Percentiles rank a stretch among this genome's conserved stretches.
Evolutionary conservation across 805 yeast genomes (phyloP).

Genomic region (Scheffersomyces stipitis): DNA sequence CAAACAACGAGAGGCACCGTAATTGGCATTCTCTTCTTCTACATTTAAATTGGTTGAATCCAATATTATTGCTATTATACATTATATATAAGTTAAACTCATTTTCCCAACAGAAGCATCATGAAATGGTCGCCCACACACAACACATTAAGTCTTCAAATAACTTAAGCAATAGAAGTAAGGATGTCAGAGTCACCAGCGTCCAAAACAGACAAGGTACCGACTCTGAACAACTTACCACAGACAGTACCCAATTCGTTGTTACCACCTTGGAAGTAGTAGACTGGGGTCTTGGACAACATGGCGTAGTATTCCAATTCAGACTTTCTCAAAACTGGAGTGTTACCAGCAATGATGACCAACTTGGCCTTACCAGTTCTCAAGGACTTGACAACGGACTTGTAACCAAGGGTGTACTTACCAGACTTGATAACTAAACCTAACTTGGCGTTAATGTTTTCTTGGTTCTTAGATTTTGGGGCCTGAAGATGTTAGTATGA

Average conservation of each 20-base stretch:
- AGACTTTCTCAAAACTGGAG: slow-evolving; percentile 99
- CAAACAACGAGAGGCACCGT: no score
- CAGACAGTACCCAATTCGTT: slow-evolving; percentile 99
- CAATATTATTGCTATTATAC: no score
- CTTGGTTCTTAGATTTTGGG: slow-evolving; percentile 92
- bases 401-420: slow-evolving; percentile 99
- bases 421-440: slow-evolving; percentile 98
- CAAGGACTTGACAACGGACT: slow-evolving; percentile 96
- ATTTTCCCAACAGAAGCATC: no score
- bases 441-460: slow-evolving; percentile 96
- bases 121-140: no score
- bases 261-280: slow-evolving; percentile 99
- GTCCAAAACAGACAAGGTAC: slow-evolving; percentile 92
- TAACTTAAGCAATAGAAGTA: slow-evolving; percentile 45
- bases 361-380: slow-evolving; percentile 99
- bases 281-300: slow-evolving; percentile 95
- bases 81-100: no score
- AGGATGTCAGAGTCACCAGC: slow-evolving; percentile 99
- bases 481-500: slow-evolving; percentile 64
- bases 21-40: no score
- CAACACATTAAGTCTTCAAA: no score
- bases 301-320: slow-evolving; percentile 99
- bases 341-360: slow-evolving; percentile 97
- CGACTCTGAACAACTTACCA: slow-evolving; percentile 99
- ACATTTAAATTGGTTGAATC: no score